Percentiles rank a stretch among this genome's conserved stretches.
Evolutionary conservation across 129 eudicot species (phyloP).

Genomic region (Flaveria bidentis): DNA sequence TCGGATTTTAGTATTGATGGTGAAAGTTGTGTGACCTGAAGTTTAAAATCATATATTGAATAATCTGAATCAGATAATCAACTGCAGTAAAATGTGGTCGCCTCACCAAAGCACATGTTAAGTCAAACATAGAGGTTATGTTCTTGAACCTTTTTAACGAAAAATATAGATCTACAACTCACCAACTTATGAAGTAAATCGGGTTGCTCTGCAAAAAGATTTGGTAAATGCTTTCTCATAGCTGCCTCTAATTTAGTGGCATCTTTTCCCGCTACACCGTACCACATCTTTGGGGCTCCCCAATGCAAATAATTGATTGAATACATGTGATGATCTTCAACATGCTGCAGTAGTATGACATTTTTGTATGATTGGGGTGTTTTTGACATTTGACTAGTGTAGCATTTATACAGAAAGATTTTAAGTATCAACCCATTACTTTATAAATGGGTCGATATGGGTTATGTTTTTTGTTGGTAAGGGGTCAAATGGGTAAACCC

Average conservation of each 20-base stretch:
- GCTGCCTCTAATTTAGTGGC: slow-evolving; percentile 81
- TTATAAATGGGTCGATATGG: background rate
- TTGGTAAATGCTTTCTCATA: slow-evolving; percentile 88
- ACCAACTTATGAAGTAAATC: slow-evolving; percentile 98
- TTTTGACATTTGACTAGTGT: slow-evolving; percentile 10
- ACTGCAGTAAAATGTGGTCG: background rate
- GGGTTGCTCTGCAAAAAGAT: slow-evolving; percentile 89
- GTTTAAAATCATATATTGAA: background rate
- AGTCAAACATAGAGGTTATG: background rate
- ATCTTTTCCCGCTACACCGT: slow-evolving; percentile 87
- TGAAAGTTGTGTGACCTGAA: slow-evolving; percentile 93
- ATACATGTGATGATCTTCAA: slow-evolving; percentile 94
- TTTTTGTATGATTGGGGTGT: slow-evolving; percentile 9
- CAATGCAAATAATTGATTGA: slow-evolving; percentile 92
- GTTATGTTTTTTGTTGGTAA: background rate
- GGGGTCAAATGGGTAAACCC: background rate
- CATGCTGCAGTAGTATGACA: slow-evolving; percentile 60
- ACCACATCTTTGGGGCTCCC: slow-evolving; percentile 98
- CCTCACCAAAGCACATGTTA: background rate
- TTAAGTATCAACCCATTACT: background rate
- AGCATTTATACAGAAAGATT: background rate
- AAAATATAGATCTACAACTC: slow-evolving; percentile 4
- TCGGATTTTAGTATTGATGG: slow-evolving; percentile 80
- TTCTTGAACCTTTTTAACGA: background rate
- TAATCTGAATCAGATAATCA: background rate